Percentiles rank a stretch among this genome's conserved stretches.
phyloP scores from a whole-genome alignment of 148 eudicot species.

The Drosera capensis region DNA sequence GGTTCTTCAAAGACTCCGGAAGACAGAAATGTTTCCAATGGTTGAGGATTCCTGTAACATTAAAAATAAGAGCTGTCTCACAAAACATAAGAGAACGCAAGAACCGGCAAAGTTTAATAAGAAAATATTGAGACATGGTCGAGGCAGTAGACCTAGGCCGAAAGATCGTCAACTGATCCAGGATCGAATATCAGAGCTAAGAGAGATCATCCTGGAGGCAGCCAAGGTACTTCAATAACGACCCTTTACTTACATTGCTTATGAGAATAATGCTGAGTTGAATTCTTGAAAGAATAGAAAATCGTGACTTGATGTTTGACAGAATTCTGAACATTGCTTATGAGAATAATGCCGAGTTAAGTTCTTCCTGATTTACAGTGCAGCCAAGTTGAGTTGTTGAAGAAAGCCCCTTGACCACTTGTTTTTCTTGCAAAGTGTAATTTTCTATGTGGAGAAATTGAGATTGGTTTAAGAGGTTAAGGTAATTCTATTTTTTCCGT shows the following conservation, averaged over 20 bases:
- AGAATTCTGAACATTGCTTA: too few species aligned
- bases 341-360: neutral
- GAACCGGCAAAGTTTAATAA: constrained; percentile 30
- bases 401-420: constrained; percentile 60
- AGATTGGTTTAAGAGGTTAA: constrained; percentile 41
- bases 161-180: constrained; percentile 74
- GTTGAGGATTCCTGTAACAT: constrained; percentile 23
- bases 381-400: constrained; percentile 63
- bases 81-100: constrained; percentile 17
- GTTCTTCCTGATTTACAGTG: constrained; percentile 30
- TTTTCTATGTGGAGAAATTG: constrained; percentile 44
- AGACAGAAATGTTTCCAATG: constrained; percentile 16
- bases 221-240: constrained; percentile 48
- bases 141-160: constrained; percentile 57
- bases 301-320: too few species aligned
- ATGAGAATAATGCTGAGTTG: too few species aligned
- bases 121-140: constrained; percentile 66
- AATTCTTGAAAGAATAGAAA: too few species aligned
- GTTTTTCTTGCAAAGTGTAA: constrained; percentile 56
- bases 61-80: constrained; percentile 24
- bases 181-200: constrained; percentile 65
- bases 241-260: neutral
- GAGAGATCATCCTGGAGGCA: constrained; percentile 71
- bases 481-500: constrained; percentile 18
- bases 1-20: constrained; percentile 18